Base-by-base conservation (phyloP, 345 rosid species). In the Syzygium oleosum region DNA sequence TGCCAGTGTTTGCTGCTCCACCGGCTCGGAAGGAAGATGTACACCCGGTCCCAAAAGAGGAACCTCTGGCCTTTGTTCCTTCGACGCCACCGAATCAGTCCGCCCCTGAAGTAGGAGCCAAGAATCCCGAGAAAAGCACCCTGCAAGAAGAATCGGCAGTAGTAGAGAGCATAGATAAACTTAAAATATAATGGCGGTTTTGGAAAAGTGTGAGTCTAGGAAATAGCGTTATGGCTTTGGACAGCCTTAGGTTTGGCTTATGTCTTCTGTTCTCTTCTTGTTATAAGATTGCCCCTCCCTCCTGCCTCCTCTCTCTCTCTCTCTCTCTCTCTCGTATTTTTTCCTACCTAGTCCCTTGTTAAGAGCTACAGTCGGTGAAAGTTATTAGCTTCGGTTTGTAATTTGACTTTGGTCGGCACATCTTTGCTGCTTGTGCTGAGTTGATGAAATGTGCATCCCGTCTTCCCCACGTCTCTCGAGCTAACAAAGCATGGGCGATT, bases 1-100 rank as follows among this genome's bases (percentile, higher is more conserved):
- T 94, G 79, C 98, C 96, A 1, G 98, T 94, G 29, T 94, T 90
- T 91, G 94, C 98, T 53, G 94, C 97, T 29, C 92, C 98, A 34
- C 92, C 91, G 9, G 85, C 89, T 61, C 85, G 84, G 11, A 93
- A 89, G 90, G 95, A 91, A 86, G 93, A 92, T 79, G 87, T 89
- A 63, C 68, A 85, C 12, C n/a, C 63, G 4, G 51, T 80, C 54
- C 87, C 43, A 43, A 90, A 88, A 52, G 92, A 86, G 41, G 88
- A 85, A 23, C 59, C 88, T 80, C 88, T 88, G 68, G 87, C 78
- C 85, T 29, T 49, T 13, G 65, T 54, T 83, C 61, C 59, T 43
- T 88, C 89, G 85, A 85, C 91, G 12, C 51, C 22, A 34, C 84
- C 85, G 17, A 84, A 46, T 77, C 85, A 77, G 87, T 85, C 88